phyloP scores from a whole-genome alignment of 306 rosid species.

The Mucuna pruriens region DNA sequence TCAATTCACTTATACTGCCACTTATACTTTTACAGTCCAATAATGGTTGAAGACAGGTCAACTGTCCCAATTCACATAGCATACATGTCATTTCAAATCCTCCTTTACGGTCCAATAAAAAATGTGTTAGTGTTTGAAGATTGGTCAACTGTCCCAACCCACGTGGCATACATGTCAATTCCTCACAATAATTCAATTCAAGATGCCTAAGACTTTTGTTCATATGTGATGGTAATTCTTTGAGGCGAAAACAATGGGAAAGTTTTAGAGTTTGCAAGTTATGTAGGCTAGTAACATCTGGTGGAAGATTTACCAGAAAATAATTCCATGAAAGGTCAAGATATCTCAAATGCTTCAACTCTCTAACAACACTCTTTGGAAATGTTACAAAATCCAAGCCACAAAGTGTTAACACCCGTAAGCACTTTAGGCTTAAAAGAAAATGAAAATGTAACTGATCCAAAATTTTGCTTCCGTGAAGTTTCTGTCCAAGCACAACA shows the following conservation, averaged over 20 bases:
- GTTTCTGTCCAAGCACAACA: background rate
- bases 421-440: background rate
- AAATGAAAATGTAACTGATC: background rate
- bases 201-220: conserved; percentile 38
- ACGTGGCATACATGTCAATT: conserved; percentile 31
- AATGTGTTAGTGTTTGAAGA: conserved; percentile 36
- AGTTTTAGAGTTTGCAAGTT: conserved; percentile 41
- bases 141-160: conserved; percentile 20
- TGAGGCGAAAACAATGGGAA: background rate
- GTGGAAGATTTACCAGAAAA: conserved; percentile 6
- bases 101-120: background rate
- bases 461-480: background rate
- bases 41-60: too few relatives aligned
- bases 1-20: background rate
- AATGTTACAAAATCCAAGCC: background rate
- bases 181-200: background rate
- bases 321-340: conserved; percentile 28
- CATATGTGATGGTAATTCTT: conserved; percentile 34
- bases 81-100: too few relatives aligned
- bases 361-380: conserved; percentile 5
- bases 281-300: background rate
- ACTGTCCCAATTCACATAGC: too few relatives aligned
- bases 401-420: conserved; percentile 35
- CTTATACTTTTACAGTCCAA: background rate
- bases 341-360: conserved; percentile 45